Base-by-base conservation (phyloP, 2,329 filamentous ascomycete species). In the Massarina eburnea region DNA sequence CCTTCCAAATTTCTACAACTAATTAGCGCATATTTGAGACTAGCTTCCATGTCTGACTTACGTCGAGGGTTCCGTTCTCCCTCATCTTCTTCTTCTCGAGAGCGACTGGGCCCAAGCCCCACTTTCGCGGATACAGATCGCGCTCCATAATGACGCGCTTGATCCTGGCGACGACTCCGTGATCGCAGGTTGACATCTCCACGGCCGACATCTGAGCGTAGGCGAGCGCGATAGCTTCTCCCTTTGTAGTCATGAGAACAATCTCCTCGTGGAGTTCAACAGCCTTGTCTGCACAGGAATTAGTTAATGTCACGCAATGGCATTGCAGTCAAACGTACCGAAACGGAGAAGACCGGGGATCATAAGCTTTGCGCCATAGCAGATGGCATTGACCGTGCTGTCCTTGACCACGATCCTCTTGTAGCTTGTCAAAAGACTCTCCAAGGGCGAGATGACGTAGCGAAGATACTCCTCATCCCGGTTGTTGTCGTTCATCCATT, bases 131-230 rank as follows among this genome's bases (percentile, higher is more conserved):
- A 81, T 99, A 99, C 48, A 97, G 81, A 71, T 97, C 94, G 64
- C 94, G 89, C 81, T 99, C 94, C 94, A 99, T 99, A 74, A 99
- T 99, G 75, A 91, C 96, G 64, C 94, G 87, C 86, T 99, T 99
- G 71, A 99, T 90, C 81, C 96, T 97, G 62, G 94, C 94, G 48
- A 97, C 92, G 48, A 96, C 91, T 62, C 94, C 94, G 74, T 99
- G 94, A 70, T 97, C 91, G 74, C 94, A 97, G 26, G 91, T 92
- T 22, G 90, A 90, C 74, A 99, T 89, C 77, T 97, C 94, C 39
- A 96, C 91, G 2, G 91, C 95, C 30, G 91, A 96, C 94, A 99
- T 99, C 73, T 95, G 89, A 15, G 94, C 91, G 64, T 96, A 95
- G 64, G 88, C 94, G 51, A 99, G 83, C 48, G 94, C 94, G 66